Percentiles rank a stretch among this genome's conserved stretches.
These are phyloP conservation scores for Kuraishia capsulata DNA, from an alignment of 805 yeast genomes.

Conservation along the genomic window DNA sequence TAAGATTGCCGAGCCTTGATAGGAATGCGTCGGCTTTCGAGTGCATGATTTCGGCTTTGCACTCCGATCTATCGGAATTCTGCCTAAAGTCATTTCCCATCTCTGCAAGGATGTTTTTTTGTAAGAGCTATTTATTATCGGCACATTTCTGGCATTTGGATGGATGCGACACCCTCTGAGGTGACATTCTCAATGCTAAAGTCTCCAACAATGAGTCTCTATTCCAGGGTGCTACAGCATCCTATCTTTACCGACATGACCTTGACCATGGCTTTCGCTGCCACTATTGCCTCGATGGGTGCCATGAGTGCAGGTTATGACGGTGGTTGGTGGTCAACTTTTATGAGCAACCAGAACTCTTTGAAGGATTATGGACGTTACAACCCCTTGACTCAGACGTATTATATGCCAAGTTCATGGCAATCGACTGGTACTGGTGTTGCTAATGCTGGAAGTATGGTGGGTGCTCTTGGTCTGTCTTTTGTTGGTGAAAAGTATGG, in stretches of 20 bases:
- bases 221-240: not conserved
- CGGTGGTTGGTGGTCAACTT: conserved; percentile 8
- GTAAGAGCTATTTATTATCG: no score
- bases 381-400: not conserved
- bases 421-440: conserved; percentile 2
- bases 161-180: no score
- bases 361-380: conserved; percentile 2
- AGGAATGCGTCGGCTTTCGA: no score
- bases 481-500: conserved; percentile 1
- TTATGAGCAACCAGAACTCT: conserved; percentile 4
- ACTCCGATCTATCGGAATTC: no score
- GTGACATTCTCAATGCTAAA: no score
- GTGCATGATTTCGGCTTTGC: no score
- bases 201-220: not conserved
- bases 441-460: not conserved
- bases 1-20: no score
- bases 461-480: not conserved
- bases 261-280: conserved; percentile 2
- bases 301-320: conserved; percentile 6
- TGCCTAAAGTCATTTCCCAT: no score
- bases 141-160: no score
- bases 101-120: no score
- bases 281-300: conserved; percentile 5
- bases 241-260: not conserved
- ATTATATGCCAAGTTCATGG: not conserved